Conservation (phyloP, 2,329 filamentous ascomycete genomes). For the Aspergillus amoenus region DNA sequence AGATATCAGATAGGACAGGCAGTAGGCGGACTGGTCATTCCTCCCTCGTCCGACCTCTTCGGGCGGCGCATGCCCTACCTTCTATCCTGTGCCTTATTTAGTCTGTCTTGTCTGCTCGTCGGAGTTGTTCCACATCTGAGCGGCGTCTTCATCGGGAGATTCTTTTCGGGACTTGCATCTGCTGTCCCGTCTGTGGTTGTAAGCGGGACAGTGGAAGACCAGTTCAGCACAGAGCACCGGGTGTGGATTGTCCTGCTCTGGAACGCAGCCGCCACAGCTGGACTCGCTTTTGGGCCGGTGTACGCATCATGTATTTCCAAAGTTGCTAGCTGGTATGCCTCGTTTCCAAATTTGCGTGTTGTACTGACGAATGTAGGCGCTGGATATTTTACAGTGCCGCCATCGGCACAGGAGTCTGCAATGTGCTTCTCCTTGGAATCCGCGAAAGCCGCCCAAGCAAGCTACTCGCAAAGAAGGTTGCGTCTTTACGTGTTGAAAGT, state of each 20-base stretch:
- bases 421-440: conserved; percentile 3
- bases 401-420: neutral
- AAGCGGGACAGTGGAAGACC: conserved; percentile 10
- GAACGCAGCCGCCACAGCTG: neutral
- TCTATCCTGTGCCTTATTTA: neutral
- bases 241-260: conserved; percentile 9
- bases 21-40: conserved; percentile 7
- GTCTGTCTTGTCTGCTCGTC: conserved; percentile 4
- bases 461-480: conserved; percentile 5
- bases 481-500: neutral
- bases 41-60: conserved; percentile 9
- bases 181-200: conserved; percentile 9
- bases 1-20: conserved; percentile 6
- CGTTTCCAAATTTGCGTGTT: too few species aligned
- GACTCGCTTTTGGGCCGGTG: conserved; percentile 5
- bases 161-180: conserved; percentile 7
- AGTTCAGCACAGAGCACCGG: conserved; percentile 4
- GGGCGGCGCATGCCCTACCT: conserved; percentile 12
- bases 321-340: neutral
- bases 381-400: conserved; percentile 13
- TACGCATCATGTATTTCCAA: neutral
- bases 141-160: conserved; percentile 4
- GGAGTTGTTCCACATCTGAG: neutral
- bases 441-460: conserved; percentile 10
- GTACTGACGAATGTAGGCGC: neutral